These are phyloP conservation scores for Fonsecaea erecta DNA, from an alignment of 2,329 filamentous ascomycete species.

Conservation along the genomic window DNA sequence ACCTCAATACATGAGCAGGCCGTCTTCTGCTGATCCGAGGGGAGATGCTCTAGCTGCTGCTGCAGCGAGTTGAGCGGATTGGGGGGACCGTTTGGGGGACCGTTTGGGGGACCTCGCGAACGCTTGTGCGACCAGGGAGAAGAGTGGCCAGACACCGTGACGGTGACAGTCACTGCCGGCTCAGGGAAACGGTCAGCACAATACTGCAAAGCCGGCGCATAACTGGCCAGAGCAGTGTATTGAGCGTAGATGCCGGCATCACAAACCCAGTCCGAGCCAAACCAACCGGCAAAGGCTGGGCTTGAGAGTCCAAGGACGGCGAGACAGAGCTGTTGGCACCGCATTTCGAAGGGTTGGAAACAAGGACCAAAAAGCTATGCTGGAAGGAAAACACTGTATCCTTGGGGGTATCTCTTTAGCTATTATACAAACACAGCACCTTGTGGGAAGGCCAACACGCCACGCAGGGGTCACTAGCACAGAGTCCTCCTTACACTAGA, in stretches of 20 bases:
- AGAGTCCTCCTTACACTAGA: background rate
- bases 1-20: background rate
- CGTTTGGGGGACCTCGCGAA: background rate
- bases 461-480: background rate
- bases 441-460: background rate
- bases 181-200: background rate
- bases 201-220: background rate
- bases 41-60: background rate
- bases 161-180: background rate
- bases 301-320: background rate
- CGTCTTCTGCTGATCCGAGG: background rate
- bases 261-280: background rate
- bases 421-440: background rate
- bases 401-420: background rate
- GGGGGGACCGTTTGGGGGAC: no score
- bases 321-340: background rate
- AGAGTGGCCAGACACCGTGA: background rate
- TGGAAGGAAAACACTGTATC: background rate
- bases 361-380: background rate
- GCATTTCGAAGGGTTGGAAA: background rate
- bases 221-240: background rate
- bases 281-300: background rate
- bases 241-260: background rate
- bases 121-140: background rate
- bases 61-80: background rate